Conservation (phyloP, 108 stramenopile genomes). For the Conticribra guillardii region DNA sequence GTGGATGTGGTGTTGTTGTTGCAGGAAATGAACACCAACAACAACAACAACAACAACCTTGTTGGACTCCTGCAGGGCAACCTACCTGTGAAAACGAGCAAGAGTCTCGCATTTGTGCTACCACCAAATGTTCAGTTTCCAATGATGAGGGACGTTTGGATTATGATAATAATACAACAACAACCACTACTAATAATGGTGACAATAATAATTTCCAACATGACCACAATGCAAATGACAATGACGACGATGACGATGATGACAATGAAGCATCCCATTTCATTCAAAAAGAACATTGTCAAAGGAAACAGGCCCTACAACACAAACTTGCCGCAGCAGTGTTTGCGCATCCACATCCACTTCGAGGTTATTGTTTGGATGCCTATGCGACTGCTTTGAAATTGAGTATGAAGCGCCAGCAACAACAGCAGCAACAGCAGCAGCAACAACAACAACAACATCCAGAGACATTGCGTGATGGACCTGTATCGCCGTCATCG, state of each 20-base stretch:
- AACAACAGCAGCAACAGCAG: constrained; percentile 8
- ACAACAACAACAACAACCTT: neutral
- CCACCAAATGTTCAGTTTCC: too few relatives aligned
- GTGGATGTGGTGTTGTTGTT: neutral
- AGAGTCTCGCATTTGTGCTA: neutral
- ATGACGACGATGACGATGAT: constrained; percentile 14
- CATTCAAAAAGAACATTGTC: constrained; percentile 20
- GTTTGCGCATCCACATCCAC: constrained; percentile 76
- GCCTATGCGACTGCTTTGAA: constrained; percentile 68
- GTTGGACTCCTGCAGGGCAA: constrained; percentile 32
- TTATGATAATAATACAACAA: too few relatives aligned
- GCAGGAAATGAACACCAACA: neutral
- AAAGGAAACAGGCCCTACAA: constrained; percentile 56
- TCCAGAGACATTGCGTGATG: constrained; percentile 13
- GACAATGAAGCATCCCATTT: constrained; percentile 5
- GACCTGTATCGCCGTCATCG: neutral
- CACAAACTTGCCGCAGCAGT: constrained; percentile 74
- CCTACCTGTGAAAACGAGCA: constrained; percentile 16
- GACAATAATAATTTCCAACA: too few relatives aligned
- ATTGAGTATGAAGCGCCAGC: constrained; percentile 39
- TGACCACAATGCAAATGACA: neutral
- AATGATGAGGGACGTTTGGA: too few relatives aligned
- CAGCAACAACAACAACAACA: neutral
- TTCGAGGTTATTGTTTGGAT: constrained; percentile 76
- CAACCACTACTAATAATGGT: too few relatives aligned